Base-by-base conservation (phyloP, 768 basidiomycete genomes). In the Kwoniella heveanensis region DNA sequence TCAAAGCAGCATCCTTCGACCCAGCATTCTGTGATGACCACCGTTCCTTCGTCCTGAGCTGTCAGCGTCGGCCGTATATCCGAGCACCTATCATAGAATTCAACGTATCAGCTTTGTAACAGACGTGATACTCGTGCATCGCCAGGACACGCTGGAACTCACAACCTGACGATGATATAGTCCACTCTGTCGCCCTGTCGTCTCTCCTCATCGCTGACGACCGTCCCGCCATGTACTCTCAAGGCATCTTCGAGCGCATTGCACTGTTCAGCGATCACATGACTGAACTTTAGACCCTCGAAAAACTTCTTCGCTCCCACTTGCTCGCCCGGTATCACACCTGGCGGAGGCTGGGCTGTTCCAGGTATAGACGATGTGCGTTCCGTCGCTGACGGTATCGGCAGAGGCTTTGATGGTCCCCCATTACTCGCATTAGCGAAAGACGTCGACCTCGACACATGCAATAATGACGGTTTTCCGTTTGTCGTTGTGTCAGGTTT, bases 1-100 rank as follows among this genome's bases (percentile, higher is more conserved):
- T 88, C 86, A 57, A 85, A 88, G 15, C 92, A 84, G 70, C 90
- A 95, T 48, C 85, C 85, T 77, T 97, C 93, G 1, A 97, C 83
- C 93, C 93, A 97, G 75, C 91, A 94, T 78, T 96, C 93, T 0
- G 93, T 95, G 48, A 92, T 85, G 26, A 79, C 60, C 17, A 65
- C 67, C 1, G 77, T 61, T 4, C 36, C 49, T 13, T 59, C 30
- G 7, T 59, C 65, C 26, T 27, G 24, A 1, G 57, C 52, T 8
- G 55, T 55, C 21, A 69, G 26, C 27, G 30, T 39, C 1, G 71
- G 71, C 22, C 57, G 36, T 25, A 54, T 54, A 6, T 65, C 48
- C 27, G 67, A 66, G 44, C 60, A 61, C 24, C 70, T 72, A 44
- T 5, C 13, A 27, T 9, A 8, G 44, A 15, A 48, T 17, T 24